Base-by-base conservation (phyloP, 225 moss, liverwort and hornwort species). In the Polytrichum commune region DNA sequence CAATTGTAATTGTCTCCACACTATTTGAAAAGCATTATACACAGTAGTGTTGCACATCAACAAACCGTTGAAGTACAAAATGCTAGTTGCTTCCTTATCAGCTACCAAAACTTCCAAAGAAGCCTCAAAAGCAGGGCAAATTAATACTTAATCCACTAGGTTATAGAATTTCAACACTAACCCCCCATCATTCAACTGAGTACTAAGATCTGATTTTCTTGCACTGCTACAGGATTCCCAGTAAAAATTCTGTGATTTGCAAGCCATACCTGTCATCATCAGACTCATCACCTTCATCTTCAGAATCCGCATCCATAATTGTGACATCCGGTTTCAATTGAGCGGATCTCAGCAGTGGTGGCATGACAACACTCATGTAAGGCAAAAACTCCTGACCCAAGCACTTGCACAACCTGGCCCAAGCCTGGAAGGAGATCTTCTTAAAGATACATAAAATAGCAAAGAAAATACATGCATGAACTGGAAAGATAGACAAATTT, bases 341-440 rank as follows among this genome's bases (percentile, higher is more conserved):
- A 66, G 98, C 98, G 63, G 98, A 98, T 60, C 95, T 90, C 26
- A 98, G 86, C 71, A 98, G 80, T 53, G 98, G 95, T 66, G 98
- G 98, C 98, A 98, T 98, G 70, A 98, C 98, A 67, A 95, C 98
- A 81, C 90, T 91, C 98, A 98, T 98, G 76, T 98, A 98, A 19
- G 98, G 98, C 68, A 98, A 72, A 64, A 98, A 98, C 80, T 98
- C 98, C 75, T 98, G 98, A 69, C 98, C 98, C 67, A 98, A 78
- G 84, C 98, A 98, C 75, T 98, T 98, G 84, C 98, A 98, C 63
- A 98, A 83, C 76, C 98, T 85, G 68, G 98, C 98, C 98, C 98
- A 98, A 62, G 98, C 98, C 98, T 98, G 85, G 29, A 72, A 61
- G 67, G 1, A 58, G 58, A 58, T 58, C 2, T 58, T 58, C 58